phyloP scores from a whole-genome alignment of 371 early-diverging fungal genomes.

The Globomyces sp. region DNA sequence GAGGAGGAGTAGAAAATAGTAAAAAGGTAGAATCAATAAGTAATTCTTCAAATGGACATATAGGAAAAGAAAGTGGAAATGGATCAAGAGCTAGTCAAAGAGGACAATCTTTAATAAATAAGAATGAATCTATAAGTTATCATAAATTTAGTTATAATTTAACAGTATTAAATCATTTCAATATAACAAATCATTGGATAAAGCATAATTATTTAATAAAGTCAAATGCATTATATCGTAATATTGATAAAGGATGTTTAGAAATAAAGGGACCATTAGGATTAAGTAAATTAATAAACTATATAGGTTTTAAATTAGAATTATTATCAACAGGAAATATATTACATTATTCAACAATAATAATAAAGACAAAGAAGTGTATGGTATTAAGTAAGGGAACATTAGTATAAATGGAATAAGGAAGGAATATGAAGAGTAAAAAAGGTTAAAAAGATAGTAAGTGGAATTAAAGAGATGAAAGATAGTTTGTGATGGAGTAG shows the following conservation, averaged over 20 bases:
- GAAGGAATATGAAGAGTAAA: too few relatives aligned
- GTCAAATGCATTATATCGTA: constrained; percentile 8
- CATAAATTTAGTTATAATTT: constrained; percentile 5
- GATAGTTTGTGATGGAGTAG: too few relatives aligned
- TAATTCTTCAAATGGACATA: constrained; percentile 6
- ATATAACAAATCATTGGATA: constrained; percentile 12
- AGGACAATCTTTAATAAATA: constrained; percentile 8
- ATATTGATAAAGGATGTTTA: constrained; percentile 3
- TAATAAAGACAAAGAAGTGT: too few relatives aligned
- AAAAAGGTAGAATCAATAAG: too few relatives aligned
- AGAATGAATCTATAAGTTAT: neutral
- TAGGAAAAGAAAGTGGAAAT: too few relatives aligned
- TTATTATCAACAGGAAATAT: constrained; percentile 26
- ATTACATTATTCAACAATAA: constrained; percentile 23
- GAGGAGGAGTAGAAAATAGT: too few relatives aligned
- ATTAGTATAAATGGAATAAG: too few relatives aligned
- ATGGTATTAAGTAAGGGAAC: too few relatives aligned
- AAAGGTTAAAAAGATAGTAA: too few relatives aligned
- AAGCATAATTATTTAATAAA: constrained; percentile 6
- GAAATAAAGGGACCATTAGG: constrained; percentile 5
- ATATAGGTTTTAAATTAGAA: constrained; percentile 23
- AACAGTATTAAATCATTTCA: constrained; percentile 2
- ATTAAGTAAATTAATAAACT: neutral
- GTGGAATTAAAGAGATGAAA: too few relatives aligned
- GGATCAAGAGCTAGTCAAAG: too few relatives aligned